Evolutionary conservation across 768 basidiomycete genomes (phyloP).

Genomic region (Rhizopogon sp.): DNA sequence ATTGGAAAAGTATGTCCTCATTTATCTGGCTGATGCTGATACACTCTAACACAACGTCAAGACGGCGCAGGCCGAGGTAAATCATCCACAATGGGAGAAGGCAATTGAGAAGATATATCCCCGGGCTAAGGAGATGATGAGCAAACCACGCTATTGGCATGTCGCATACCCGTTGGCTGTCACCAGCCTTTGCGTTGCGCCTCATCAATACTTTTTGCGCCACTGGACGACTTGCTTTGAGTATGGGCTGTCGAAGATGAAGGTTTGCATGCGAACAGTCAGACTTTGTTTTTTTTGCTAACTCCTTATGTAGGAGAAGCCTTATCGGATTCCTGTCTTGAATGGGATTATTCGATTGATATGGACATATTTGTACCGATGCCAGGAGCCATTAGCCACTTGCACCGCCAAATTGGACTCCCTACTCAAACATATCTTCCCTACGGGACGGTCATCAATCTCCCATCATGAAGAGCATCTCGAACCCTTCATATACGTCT

Average conservation of each 20-base stretch:
- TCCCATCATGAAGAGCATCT: slow-evolving; percentile 70
- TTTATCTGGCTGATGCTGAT: not conserved
- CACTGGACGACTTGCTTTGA: slow-evolving; percentile 79
- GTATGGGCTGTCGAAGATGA: slow-evolving; percentile 66
- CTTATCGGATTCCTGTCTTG: slow-evolving; percentile 62
- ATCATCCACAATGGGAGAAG: slow-evolving; percentile 92
- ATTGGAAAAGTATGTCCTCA: slow-evolving; percentile 66
- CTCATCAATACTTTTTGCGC: slow-evolving; percentile 78
- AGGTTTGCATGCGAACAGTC: slow-evolving; percentile 43
- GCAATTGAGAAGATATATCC: slow-evolving; percentile 82
- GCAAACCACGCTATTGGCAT: slow-evolving; percentile 87
- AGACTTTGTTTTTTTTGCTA: slow-evolving; percentile 1
- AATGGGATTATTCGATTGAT: slow-evolving; percentile 80
- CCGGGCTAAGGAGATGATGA: slow-evolving; percentile 79
- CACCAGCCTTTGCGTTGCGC: slow-evolving; percentile 81
- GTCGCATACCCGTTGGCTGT: slow-evolving; percentile 82
- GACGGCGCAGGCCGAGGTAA: slow-evolving; percentile 95
- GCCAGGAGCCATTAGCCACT: slow-evolving; percentile 78
- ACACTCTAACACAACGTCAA: slow-evolving; percentile 20
- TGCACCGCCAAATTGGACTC: slow-evolving; percentile 76
- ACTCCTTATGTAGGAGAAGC: slow-evolving; percentile 59
- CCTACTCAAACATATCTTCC: slow-evolving; percentile 75
- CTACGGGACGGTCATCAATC: slow-evolving; percentile 54
- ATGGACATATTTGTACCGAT: slow-evolving; percentile 96
- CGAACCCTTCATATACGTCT: slow-evolving; percentile 71